Evolutionary conservation across 2,329 filamentous ascomycete species (phyloP).

Genomic region (Leptodontidium sp.): DNA sequence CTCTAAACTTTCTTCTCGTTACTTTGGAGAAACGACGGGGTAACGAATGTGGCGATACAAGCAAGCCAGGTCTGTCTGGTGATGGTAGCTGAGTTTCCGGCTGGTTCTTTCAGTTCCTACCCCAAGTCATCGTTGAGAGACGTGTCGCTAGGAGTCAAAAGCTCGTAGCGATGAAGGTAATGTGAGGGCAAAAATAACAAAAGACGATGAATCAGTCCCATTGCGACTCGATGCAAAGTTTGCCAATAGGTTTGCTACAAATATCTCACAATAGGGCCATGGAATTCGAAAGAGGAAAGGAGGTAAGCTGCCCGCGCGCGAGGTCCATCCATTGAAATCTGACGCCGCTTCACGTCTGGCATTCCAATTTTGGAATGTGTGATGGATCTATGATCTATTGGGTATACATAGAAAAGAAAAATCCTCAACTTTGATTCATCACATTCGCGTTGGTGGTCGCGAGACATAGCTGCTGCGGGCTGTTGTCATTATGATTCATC

Average conservation of each 20-base stretch:
- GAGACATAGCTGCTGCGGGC: too few species aligned
- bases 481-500: too few species aligned
- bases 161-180: constrained; percentile 7
- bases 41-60: background rate
- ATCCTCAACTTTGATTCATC: too few species aligned
- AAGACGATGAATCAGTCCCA: background rate
- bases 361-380: background rate
- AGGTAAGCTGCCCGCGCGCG: too few species aligned
- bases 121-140: background rate
- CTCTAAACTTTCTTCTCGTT: background rate
- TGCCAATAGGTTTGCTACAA: too few species aligned
- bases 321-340: background rate
- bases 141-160: background rate
- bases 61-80: too few species aligned
- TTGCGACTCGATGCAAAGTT: background rate
- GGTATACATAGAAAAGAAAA: too few species aligned
- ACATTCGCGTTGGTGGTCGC: too few species aligned
- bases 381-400: background rate
- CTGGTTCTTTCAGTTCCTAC: background rate
- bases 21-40: constrained; percentile 8
- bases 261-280: too few species aligned
- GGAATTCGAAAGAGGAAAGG: too few species aligned
- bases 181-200: background rate
- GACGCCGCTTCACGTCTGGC: background rate
- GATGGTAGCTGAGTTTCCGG: background rate